Evolutionary conservation across 352 stramenopile species (phyloP).

Genomic region (Achlya hypogyna): DNA sequence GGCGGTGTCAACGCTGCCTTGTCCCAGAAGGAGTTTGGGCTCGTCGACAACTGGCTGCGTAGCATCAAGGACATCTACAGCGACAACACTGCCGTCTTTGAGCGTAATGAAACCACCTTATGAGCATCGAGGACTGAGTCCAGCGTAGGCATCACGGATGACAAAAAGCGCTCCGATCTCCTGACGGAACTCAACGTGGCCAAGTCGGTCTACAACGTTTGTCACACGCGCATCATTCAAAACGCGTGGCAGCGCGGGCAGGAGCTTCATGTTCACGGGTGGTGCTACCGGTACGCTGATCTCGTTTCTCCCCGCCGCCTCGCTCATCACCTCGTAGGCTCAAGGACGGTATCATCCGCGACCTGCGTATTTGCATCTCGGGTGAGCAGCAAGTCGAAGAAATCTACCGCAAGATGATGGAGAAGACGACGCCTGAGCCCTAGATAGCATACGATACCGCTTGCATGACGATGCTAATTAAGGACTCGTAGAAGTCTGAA

Average conservation of each 20-base stretch:
- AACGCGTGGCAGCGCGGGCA: constrained; percentile 36
- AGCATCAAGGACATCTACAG: constrained; percentile 55
- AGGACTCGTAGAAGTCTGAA: too few species aligned
- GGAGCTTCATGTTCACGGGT: constrained; percentile 56
- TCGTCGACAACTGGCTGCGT: constrained; percentile 88
- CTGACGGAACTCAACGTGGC: constrained; percentile 78
- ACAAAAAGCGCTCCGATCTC: constrained; percentile 32
- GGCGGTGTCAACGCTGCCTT: constrained; percentile 76
- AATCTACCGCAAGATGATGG: constrained; percentile 21
- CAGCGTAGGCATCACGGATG: constrained; percentile 25
- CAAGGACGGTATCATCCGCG: constrained; percentile 20
- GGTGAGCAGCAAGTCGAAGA: constrained; percentile 19
- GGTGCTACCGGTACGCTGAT: constrained; percentile 28
- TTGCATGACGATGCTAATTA: too few species aligned
- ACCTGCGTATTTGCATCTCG: constrained; percentile 19
- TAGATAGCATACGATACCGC: too few species aligned
- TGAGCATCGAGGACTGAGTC: constrained; percentile 27
- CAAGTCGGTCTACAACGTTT: constrained; percentile 78
- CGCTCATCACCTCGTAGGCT: background rate
- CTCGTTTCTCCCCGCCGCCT: background rate
- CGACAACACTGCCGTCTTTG: constrained; percentile 16
- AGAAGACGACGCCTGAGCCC: constrained; percentile 11
- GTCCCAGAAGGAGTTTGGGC: constrained; percentile 63
- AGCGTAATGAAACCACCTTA: background rate
- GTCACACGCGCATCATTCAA: constrained; percentile 81